Evolutionary conservation across 306 rosid genomes (phyloP).

Genomic region (Castanopsis chinensis): DNA sequence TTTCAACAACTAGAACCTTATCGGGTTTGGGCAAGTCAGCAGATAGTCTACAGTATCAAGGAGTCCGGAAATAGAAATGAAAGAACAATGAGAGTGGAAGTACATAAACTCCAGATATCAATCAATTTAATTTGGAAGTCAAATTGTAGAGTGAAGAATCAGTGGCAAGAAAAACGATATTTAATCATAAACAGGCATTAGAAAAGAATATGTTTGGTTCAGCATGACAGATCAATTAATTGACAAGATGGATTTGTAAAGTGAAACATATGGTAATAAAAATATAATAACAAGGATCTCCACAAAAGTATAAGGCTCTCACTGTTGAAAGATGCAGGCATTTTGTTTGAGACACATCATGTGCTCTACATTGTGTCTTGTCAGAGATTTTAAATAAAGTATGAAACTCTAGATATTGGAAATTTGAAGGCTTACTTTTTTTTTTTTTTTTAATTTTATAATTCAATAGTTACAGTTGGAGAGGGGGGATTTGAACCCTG

Average conservation of each 20-base stretch:
- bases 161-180: neutral
- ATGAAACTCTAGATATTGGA: neutral
- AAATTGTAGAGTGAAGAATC: neutral
- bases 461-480: too few relatives aligned
- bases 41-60: constrained; percentile 49
- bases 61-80: constrained; percentile 27
- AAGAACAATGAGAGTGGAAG: constrained; percentile 14
- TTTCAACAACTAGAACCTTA: constrained; percentile 81
- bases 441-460: too few relatives aligned
- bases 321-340: neutral
- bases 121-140: constrained; percentile 7
- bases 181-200: too few relatives aligned
- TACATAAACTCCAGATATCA: neutral
- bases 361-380: neutral
- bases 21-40: constrained; percentile 79
- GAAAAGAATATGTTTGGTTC: too few relatives aligned
- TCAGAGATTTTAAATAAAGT: neutral
- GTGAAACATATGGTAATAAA: too few relatives aligned
- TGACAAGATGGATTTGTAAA: too few relatives aligned
- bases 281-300: too few relatives aligned
- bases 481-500: too few relatives aligned
- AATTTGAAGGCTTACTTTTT: neutral
- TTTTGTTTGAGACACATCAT: neutral
- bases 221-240: too few relatives aligned
- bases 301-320: neutral